Conservation (phyloP, 2,329 filamentous ascomycete species). For the Cadophora luteo-olivacea region DNA sequence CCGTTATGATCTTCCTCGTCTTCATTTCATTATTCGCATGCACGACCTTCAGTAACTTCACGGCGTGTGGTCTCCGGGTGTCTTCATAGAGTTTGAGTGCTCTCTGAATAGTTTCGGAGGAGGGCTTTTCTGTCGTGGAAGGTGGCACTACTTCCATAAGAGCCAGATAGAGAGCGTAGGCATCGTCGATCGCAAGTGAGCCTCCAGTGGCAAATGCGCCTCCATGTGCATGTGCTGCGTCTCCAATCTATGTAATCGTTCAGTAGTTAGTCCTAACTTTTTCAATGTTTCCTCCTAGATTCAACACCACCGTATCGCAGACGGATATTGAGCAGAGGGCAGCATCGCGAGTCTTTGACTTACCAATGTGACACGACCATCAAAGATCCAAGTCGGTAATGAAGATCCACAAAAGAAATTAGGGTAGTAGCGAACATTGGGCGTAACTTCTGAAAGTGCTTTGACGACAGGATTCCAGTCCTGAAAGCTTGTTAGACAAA, state of each 20-base stretch:
- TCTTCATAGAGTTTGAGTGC: constrained; percentile 46
- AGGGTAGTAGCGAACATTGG: constrained; percentile 45
- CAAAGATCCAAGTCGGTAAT: constrained; percentile 44
- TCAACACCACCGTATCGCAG: too few relatives aligned
- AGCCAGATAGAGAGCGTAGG: constrained; percentile 44
- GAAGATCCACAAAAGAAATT: constrained; percentile 44
- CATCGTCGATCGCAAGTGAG: constrained; percentile 49
- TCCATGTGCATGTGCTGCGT: constrained; percentile 49
- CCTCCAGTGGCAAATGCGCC: constrained; percentile 49
- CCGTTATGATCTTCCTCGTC: constrained; percentile 25
- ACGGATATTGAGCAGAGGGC: too few relatives aligned
- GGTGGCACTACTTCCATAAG: constrained; percentile 30
- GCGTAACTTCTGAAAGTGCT: constrained; percentile 44
- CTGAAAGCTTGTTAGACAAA: constrained; percentile 23
- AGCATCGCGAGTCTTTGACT: not conserved
- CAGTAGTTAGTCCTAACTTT: too few relatives aligned
- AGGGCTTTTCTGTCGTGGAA: constrained; percentile 27
- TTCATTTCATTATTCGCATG: constrained; percentile 32
- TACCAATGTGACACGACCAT: constrained; percentile 41
- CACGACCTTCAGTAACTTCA: constrained; percentile 35
- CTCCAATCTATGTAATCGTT: constrained; percentile 38
- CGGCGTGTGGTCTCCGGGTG: constrained; percentile 46
- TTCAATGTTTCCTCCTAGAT: too few relatives aligned
- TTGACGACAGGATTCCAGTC: constrained; percentile 48
- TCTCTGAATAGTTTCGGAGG: constrained; percentile 26